Conservation (phyloP, 2,329 filamentous ascomycete genomes). For the Lachnellula willkommii region DNA sequence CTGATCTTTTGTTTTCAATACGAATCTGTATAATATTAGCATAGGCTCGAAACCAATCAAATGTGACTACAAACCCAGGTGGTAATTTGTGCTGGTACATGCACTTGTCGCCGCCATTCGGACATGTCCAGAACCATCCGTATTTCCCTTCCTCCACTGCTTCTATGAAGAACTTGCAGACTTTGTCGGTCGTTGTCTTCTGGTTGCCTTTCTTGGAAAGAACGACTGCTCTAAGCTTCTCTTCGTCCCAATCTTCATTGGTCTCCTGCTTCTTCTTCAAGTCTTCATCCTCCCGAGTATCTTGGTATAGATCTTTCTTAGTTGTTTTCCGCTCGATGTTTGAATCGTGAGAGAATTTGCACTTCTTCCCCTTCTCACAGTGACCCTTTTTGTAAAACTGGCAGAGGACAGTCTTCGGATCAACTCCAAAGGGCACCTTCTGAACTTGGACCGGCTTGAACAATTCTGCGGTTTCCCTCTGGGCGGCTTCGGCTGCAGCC, state of each 20-base stretch:
- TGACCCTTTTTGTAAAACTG: slow-evolving; percentile 96
- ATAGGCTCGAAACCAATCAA: neutral
- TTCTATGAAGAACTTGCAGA: slow-evolving; percentile 97
- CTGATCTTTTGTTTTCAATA: slow-evolving; percentile 97
- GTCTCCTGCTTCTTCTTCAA: slow-evolving; percentile 83
- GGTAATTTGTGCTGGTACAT: slow-evolving; percentile 97
- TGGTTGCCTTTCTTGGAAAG: slow-evolving; percentile 97
- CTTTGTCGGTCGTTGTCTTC: slow-evolving; percentile 90
- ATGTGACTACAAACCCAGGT: slow-evolving; percentile 64
- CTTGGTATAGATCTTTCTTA: slow-evolving; percentile 88
- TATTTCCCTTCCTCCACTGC: slow-evolving; percentile 98
- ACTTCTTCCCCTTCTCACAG: slow-evolving; percentile 96
- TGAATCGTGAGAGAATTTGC: slow-evolving; percentile 94
- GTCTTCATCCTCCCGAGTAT: slow-evolving; percentile 68
- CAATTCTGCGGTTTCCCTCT: slow-evolving; percentile 71
- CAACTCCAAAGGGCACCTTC: slow-evolving; percentile 95
- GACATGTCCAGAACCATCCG: slow-evolving; percentile 98
- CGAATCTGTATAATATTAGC: slow-evolving; percentile 57
- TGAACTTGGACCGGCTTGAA: slow-evolving; percentile 92
- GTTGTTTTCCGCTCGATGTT: slow-evolving; percentile 84
- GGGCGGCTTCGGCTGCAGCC: slow-evolving; percentile 79
- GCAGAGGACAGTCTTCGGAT: slow-evolving; percentile 95
- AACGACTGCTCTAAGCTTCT: slow-evolving; percentile 86
- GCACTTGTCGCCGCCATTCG: slow-evolving; percentile 94
- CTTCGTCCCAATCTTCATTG: slow-evolving; percentile 96